Base-by-base conservation (phyloP, 805 yeast genomes). In the Candida insectalens region DNA sequence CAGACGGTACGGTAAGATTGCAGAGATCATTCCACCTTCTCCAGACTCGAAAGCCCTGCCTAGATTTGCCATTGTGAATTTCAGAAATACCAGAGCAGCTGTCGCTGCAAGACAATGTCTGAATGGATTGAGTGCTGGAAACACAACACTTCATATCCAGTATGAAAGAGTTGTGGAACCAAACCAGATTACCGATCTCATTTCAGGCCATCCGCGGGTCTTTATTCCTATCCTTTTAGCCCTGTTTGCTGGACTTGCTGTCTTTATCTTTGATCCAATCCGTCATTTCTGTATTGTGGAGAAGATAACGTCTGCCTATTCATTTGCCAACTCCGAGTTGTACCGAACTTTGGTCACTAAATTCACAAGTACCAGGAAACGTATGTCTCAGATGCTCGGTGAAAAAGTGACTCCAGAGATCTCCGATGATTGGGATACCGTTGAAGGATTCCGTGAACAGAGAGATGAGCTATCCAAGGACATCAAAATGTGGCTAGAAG, bases 21-120 rank as follows among this genome's bases (percentile, higher is more conserved):
- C 69, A 12, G 94, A 87, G 49, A 87, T 88, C 23, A 49, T 62
- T 1, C 83, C 88, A 1, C 58, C 60, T 2, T 66, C 73, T 1
- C 59, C 69, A 1, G 67, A 62, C 19, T 47, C 62, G 3, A 66
- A 67, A 35, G 72, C 66, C 27, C 43, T 55, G 3, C 73, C 77
- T 4, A 55, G 71, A 13, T 40, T 44, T 25, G 78, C 85, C 6
- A 52, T 55, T 3, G 69, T 89, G 3, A 58, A 60, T 3, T 92
- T 77, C 56, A 60, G 66, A 27, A 49, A 65, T 2, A 55, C 69
- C 6, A 65, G 82, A 38, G 73, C 83, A 25, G 92, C 96, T 1
- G 77, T 85, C 6, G 63, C 85, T 39, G 96, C 97, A 0, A 77
- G 84, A 49, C 87, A 87, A 56, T 92, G 98, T 67, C 67, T 84